Conservation (phyloP, 2,329 filamentous ascomycete species). For the Paecilomyces sp. region DNA sequence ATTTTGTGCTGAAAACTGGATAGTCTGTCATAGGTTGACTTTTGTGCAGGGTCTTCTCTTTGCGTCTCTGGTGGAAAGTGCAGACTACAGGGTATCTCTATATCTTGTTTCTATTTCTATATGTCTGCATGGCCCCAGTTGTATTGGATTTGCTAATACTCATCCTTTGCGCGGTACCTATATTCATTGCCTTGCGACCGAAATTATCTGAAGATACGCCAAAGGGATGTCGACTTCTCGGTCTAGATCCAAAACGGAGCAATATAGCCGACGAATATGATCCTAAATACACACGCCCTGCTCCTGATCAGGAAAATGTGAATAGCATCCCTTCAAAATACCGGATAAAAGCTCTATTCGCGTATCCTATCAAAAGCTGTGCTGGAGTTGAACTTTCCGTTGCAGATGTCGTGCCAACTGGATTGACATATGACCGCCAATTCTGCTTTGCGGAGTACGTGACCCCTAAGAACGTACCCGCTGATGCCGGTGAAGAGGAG, state of each 20-base stretch:
- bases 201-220: slow-evolving; percentile 15
- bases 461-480: slow-evolving; percentile 18
- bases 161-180: slow-evolving; percentile 6
- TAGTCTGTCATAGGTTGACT: not conserved
- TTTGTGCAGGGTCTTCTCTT: no score
- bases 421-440: slow-evolving; percentile 72
- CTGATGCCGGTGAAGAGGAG: slow-evolving; percentile 23
- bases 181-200: slow-evolving; percentile 5
- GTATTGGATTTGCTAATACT: slow-evolving; percentile 1
- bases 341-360: slow-evolving; percentile 61
- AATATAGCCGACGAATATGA: slow-evolving; percentile 53
- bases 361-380: slow-evolving; percentile 82
- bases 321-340: slow-evolving; percentile 27
- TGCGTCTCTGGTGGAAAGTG: no score
- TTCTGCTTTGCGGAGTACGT: slow-evolving; percentile 69
- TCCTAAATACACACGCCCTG: slow-evolving; percentile 39
- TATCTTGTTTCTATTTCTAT: no score
- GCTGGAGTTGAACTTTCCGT: slow-evolving; percentile 64
- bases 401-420: slow-evolving; percentile 58
- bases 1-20: not conserved
- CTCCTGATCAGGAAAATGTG: slow-evolving; percentile 22
- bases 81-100: no score
- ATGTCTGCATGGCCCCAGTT: not conserved
- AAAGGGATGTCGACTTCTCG: slow-evolving; percentile 47
- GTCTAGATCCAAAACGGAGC: slow-evolving; percentile 37